Evolutionary conservation across 2,329 filamentous ascomycete species (phyloP).

Genomic region (Incumbomyces lentus): DNA sequence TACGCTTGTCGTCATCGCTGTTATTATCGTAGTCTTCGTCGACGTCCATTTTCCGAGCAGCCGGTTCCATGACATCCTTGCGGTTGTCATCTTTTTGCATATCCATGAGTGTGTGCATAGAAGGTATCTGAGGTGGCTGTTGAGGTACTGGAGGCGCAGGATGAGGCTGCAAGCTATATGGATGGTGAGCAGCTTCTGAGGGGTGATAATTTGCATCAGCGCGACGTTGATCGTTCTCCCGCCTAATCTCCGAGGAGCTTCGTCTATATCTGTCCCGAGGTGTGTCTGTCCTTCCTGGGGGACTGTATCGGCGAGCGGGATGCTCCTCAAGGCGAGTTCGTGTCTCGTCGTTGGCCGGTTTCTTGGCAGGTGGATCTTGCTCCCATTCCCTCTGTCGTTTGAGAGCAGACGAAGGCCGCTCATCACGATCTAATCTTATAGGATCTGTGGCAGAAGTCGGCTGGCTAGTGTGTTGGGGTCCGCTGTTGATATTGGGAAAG

Average conservation of each 20-base stretch:
- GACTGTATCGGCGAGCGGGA: constrained; percentile 63
- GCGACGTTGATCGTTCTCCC: constrained; percentile 51
- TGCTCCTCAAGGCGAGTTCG: constrained; percentile 79
- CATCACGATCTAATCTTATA: constrained; percentile 59
- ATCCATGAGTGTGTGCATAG: constrained; percentile 48
- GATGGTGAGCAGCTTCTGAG: constrained; percentile 84
- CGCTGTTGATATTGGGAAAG: constrained; percentile 63
- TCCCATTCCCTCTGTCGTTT: constrained; percentile 94
- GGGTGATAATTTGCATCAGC: constrained; percentile 75
- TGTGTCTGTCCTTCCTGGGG: constrained; percentile 48
- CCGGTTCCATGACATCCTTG: constrained; percentile 59
- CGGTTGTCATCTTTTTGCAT: constrained; percentile 39
- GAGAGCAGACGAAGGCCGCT: constrained; percentile 64
- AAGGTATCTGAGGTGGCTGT: constrained; percentile 46
- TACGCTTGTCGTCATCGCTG: constrained; percentile 65
- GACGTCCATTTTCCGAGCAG: constrained; percentile 89
- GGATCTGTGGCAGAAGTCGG: constrained; percentile 46
- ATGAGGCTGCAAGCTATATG: constrained; percentile 47
- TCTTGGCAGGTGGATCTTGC: constrained; percentile 63
- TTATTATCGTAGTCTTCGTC: constrained; percentile 97
- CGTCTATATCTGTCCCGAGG: constrained; percentile 63
- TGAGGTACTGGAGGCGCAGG: constrained; percentile 33
- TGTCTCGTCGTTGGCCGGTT: constrained; percentile 78
- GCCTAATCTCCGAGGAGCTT: constrained; percentile 57
- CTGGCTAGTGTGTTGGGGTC: constrained; percentile 57